A percentile compares a stretch with the other conserved stretches of the same genome.
phyloP scores from a whole-genome alignment of 2,329 filamentous ascomycete species.

The Alternaria viburni region DNA sequence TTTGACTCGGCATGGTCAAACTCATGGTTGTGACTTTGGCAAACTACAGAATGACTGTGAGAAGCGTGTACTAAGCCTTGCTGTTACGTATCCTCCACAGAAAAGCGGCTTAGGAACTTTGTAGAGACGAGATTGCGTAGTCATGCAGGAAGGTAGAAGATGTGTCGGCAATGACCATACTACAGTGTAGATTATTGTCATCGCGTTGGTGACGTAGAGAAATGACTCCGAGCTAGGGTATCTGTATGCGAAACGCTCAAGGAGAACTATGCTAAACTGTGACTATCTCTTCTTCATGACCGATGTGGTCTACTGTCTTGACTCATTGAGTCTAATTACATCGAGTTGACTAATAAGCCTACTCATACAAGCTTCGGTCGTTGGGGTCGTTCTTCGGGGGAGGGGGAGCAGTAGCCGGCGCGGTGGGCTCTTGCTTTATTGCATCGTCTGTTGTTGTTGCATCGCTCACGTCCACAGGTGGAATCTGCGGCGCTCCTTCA shows the following conservation, averaged over 20 bases:
- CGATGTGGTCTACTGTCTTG: not conserved
- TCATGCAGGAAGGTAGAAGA: no score
- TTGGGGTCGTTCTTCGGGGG: conserved; percentile 20
- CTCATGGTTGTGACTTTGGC: no score
- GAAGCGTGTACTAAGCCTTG: no score
- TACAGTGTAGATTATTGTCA: no score
- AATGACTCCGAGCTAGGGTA: not conserved
- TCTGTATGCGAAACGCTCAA: not conserved
- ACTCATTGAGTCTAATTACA: not conserved
- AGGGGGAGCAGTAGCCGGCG: conserved; percentile 8
- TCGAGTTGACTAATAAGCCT: not conserved
- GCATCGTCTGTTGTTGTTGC: not conserved
- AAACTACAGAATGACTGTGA: no score
- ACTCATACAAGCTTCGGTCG: conserved; percentile 27
- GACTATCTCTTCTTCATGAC: not conserved
- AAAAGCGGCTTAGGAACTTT: no score
- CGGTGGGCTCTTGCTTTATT: not conserved
- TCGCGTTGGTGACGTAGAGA: no score
- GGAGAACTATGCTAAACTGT: not conserved
- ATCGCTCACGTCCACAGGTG: conserved; percentile 1
- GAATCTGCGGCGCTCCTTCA: conserved; percentile 1
- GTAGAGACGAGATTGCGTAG: no score
- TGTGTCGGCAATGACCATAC: no score
- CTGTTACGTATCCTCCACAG: no score
- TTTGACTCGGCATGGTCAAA: no score